phyloP scores from a whole-genome alignment of 1,139 yeast species.

The Protomyces inundatus region DNA sequence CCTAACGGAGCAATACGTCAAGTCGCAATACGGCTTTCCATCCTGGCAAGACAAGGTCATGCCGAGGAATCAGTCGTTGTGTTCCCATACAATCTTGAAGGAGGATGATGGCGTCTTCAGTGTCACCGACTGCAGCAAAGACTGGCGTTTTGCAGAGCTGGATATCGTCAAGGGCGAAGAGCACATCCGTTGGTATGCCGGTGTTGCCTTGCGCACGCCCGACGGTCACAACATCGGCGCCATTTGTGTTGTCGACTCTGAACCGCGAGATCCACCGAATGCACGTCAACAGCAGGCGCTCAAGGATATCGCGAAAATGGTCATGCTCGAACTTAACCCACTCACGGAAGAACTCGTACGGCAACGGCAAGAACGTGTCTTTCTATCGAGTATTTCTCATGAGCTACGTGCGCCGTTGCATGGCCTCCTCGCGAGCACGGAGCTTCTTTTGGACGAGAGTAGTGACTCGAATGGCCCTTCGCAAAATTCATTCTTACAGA shows the following conservation, averaged over 20 bases:
- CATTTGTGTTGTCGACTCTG: conserved; percentile 13
- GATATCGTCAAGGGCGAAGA: conserved; percentile 1
- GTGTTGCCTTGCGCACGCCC: conserved; percentile 3
- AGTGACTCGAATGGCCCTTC: conserved; percentile 5
- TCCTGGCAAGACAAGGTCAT: not conserved
- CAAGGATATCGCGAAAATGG: conserved; percentile 10
- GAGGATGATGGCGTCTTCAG: not conserved
- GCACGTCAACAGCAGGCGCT: conserved; percentile 1
- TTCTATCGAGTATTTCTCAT: conserved; percentile 23
- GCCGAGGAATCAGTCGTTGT: conserved; percentile 7
- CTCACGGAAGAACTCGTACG: conserved; percentile 11
- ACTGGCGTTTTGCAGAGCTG: conserved; percentile 4
- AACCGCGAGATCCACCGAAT: not conserved
- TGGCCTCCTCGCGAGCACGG: conserved; percentile 27
- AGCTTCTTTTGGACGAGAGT: conserved; percentile 11
- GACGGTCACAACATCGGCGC: conserved; percentile 18
- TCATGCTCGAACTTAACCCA: conserved; percentile 9
- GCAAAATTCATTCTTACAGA: conserved; percentile 12
- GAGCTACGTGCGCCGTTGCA: conserved; percentile 24
- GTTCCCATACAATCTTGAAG: conserved; percentile 10
- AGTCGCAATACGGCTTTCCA: conserved; percentile 1
- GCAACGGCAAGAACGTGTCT: conserved; percentile 2
- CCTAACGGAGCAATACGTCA: not conserved
- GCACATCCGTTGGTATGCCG: conserved; percentile 14
- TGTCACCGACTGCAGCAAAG: conserved; percentile 5